Conservation (phyloP, 2,329 filamentous ascomycete genomes). For the Colletotrichum brevisporum region DNA sequence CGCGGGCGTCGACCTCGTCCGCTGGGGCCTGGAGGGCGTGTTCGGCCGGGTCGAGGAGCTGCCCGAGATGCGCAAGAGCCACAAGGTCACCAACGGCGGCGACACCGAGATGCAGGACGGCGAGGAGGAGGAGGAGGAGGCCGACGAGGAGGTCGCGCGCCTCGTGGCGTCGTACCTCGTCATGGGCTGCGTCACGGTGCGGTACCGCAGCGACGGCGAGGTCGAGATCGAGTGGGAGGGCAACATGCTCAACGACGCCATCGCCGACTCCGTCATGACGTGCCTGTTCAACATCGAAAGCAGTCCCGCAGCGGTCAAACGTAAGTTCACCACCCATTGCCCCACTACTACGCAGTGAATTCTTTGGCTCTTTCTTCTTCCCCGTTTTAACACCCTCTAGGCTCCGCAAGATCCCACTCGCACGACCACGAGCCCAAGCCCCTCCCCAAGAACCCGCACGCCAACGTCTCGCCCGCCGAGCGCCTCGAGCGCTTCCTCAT, state of each 20-base stretch:
- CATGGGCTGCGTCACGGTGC: constrained; percentile 93
- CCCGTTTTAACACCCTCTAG: constrained; percentile 57
- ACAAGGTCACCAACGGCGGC: constrained; percentile 51
- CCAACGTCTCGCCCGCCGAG: constrained; percentile 78
- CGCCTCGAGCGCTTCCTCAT: constrained; percentile 89
- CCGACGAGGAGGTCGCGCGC: constrained; percentile 74
- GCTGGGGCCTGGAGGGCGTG: constrained; percentile 93
- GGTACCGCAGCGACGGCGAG: constrained; percentile 81
- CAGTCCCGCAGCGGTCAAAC: constrained; percentile 93
- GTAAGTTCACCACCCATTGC: constrained; percentile 71
- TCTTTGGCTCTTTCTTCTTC: too few relatives aligned
- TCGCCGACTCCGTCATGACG: constrained; percentile 97
- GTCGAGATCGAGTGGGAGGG: constrained; percentile 97
- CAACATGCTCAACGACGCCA: constrained; percentile 96
- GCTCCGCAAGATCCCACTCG: constrained; percentile 71
- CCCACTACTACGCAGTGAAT: constrained; percentile 44
- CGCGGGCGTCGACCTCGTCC: constrained; percentile 90
- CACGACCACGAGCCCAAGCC: constrained; percentile 45
- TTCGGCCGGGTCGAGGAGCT: constrained; percentile 88
- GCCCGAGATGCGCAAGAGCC: constrained; percentile 64
- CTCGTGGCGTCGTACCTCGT: constrained; percentile 74
- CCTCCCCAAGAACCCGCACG: constrained; percentile 77
- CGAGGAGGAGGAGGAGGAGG: constrained; percentile 63
- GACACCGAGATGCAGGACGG: constrained; percentile 52
- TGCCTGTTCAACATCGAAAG: constrained; percentile 93